These are phyloP conservation scores for Ophiostoma ips DNA, from an alignment of 2,329 filamentous ascomycete species.

Conservation along the genomic window DNA sequence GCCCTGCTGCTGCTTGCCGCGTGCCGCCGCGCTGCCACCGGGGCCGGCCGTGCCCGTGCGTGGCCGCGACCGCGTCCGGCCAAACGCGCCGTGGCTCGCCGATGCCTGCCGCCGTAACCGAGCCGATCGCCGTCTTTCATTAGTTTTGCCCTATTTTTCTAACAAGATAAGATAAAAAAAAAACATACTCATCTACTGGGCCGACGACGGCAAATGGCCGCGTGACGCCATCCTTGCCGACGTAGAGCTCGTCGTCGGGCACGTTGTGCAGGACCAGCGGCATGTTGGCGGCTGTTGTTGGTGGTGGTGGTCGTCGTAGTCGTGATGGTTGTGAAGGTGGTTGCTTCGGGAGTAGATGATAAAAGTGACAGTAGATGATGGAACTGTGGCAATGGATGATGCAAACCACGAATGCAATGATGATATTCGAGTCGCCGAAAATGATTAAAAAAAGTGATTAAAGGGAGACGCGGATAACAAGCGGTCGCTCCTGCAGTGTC, in stretches of 20 bases:
- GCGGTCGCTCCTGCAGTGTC: neutral
- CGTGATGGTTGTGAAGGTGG: too few relatives aligned
- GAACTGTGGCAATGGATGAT: neutral
- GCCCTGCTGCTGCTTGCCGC: constrained; percentile 15
- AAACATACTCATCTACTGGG: constrained; percentile 11
- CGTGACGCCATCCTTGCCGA: constrained; percentile 50
- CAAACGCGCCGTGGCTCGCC: constrained; percentile 42
- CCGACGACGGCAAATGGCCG: constrained; percentile 50
- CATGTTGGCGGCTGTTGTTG: constrained; percentile 16
- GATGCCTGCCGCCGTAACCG: constrained; percentile 33
- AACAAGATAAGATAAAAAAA: neutral
- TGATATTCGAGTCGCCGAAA: neutral
- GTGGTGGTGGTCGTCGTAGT: neutral
- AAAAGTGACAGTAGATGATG: neutral
- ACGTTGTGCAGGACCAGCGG: constrained; percentile 56
- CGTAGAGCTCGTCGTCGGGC: constrained; percentile 52
- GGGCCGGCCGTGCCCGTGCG: constrained; percentile 9
- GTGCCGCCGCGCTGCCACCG: neutral
- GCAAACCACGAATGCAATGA: too few relatives aligned
- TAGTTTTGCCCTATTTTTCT: neutral
- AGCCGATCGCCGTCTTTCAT: constrained; percentile 35
- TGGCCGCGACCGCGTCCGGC: constrained; percentile 45
- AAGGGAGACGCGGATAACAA: neutral
- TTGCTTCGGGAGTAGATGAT: too few relatives aligned
- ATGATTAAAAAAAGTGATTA: neutral